A percentile compares a stretch with the other conserved stretches of the same genome.
These are phyloP conservation scores for Lactarius vividus DNA, from an alignment of 768 basidiomycete genomes.

Conservation along the genomic window DNA sequence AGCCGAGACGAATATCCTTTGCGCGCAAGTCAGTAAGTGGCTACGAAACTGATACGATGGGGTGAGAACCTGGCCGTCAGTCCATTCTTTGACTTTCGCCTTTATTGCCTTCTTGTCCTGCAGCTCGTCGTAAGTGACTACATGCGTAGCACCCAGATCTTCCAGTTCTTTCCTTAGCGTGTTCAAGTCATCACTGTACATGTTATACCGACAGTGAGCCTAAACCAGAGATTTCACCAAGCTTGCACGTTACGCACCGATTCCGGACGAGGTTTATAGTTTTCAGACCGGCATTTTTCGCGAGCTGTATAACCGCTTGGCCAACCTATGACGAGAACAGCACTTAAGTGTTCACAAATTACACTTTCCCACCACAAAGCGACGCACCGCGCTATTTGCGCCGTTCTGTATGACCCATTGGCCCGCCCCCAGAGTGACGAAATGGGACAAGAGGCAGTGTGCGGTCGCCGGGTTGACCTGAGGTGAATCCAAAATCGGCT, in stretches of 20 bases:
- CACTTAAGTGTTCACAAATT: neutral
- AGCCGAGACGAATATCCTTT: slow-evolving; percentile 45
- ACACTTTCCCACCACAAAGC: neutral
- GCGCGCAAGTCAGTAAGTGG: slow-evolving; percentile 1
- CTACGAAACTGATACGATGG: neutral
- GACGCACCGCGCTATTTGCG: slow-evolving; percentile 73
- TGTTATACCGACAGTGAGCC: neutral
- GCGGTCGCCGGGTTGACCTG: slow-evolving; percentile 85
- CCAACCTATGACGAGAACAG: slow-evolving; percentile 51
- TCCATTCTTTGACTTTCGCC: slow-evolving; percentile 60
- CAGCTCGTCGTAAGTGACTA: slow-evolving; percentile 76
- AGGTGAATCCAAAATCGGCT: neutral
- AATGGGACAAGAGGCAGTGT: slow-evolving; percentile 76
- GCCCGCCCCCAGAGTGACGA: slow-evolving; percentile 57
- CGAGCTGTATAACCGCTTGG: slow-evolving; percentile 84
- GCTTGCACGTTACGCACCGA: slow-evolving; percentile 43
- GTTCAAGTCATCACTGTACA: slow-evolving; percentile 50
- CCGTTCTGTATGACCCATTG: slow-evolving; percentile 89
- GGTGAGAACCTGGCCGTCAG: slow-evolving; percentile 51
- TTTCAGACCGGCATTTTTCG: slow-evolving; percentile 62
- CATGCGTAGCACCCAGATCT: slow-evolving; percentile 68
- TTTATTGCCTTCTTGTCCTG: slow-evolving; percentile 48
- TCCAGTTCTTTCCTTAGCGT: slow-evolving; percentile 50
- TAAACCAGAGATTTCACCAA: neutral
- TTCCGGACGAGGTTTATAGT: slow-evolving; percentile 82